Percentiles rank a stretch among this genome's conserved stretches.
These are phyloP conservation scores for Colletotrichum lupini DNA, from an alignment of 2,329 filamentous ascomycete species.

Conservation along the genomic window DNA sequence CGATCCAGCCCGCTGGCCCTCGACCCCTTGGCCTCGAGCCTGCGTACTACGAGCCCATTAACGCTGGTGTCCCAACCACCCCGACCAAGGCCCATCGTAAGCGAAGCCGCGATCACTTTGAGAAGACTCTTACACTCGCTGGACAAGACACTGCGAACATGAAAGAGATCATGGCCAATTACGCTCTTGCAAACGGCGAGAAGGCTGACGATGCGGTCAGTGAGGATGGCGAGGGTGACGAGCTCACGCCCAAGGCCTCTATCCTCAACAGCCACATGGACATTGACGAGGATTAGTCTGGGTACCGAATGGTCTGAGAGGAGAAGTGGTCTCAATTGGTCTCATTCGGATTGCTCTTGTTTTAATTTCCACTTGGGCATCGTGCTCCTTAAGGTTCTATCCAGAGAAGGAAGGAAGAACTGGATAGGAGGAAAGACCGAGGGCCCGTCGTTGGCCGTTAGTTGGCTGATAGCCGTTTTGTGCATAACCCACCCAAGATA, in stretches of 20 bases:
- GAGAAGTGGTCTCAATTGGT: background rate
- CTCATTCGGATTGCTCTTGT: no score
- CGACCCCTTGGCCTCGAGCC: background rate
- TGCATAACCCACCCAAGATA: background rate
- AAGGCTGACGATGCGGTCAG: background rate
- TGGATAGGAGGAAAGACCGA: background rate
- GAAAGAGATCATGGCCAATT: constrained; percentile 25
- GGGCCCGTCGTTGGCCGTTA: background rate
- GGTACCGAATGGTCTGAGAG: background rate
- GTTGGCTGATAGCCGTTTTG: background rate
- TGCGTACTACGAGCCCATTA: background rate
- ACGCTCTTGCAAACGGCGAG: background rate
- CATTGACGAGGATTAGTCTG: constrained; percentile 1
- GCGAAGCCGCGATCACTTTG: constrained; percentile 20
- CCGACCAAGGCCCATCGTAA: constrained; percentile 16
- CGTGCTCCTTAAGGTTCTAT: background rate
- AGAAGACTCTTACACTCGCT: constrained; percentile 27
- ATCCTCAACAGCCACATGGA: constrained; percentile 28
- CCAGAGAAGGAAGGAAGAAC: background rate
- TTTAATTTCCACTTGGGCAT: background rate
- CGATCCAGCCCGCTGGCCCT: constrained; percentile 2
- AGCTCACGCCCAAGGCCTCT: constrained; percentile 30
- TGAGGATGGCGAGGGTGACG: background rate
- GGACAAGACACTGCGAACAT: constrained; percentile 30
- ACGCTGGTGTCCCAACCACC: background rate